phyloP scores from a whole-genome alignment of 2,329 filamentous ascomycete species.

The Colletotrichum sansevieriae region DNA sequence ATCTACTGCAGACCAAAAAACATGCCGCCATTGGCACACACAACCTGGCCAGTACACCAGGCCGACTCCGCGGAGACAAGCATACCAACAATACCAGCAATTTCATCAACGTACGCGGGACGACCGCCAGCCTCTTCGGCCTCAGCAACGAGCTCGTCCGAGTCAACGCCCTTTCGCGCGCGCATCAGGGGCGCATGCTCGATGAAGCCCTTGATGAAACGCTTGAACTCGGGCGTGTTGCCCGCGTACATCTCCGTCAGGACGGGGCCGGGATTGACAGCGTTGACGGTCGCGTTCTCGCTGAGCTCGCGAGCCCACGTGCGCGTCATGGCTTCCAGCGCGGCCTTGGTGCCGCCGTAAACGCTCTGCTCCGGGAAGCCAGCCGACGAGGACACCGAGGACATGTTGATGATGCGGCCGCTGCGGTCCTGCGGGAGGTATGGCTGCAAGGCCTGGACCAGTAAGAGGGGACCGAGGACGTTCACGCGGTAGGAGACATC shows the following conservation, averaged over 20 bases:
- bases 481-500: slow-evolving; percentile 82
- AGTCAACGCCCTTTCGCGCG: slow-evolving; percentile 72
- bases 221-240: slow-evolving; percentile 58
- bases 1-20: slow-evolving; percentile 50
- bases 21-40: slow-evolving; percentile 86
- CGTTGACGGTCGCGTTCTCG: slow-evolving; percentile 67
- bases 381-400: slow-evolving; percentile 65
- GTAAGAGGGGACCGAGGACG: slow-evolving; percentile 82
- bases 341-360: slow-evolving; percentile 70
- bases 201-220: slow-evolving; percentile 57
- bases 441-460: slow-evolving; percentile 79
- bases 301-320: slow-evolving; percentile 70
- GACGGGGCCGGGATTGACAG: slow-evolving; percentile 69
- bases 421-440: slow-evolving; percentile 78
- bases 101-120: slow-evolving; percentile 75
- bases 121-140: slow-evolving; percentile 68
- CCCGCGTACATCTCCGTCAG: slow-evolving; percentile 65
- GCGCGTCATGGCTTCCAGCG: slow-evolving; percentile 70
- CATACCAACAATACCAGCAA: slow-evolving; percentile 84
- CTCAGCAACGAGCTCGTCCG: slow-evolving; percentile 71
- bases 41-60: slow-evolving; percentile 84
- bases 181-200: slow-evolving; percentile 72
- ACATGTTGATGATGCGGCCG: slow-evolving; percentile 68
- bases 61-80: slow-evolving; percentile 77
- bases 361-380: slow-evolving; percentile 68